A percentile compares a stretch with the other conserved stretches of the same genome.
Evolutionary conservation across 257 asterid species (phyloP).

Genomic region (Salvia hispanica): DNA sequence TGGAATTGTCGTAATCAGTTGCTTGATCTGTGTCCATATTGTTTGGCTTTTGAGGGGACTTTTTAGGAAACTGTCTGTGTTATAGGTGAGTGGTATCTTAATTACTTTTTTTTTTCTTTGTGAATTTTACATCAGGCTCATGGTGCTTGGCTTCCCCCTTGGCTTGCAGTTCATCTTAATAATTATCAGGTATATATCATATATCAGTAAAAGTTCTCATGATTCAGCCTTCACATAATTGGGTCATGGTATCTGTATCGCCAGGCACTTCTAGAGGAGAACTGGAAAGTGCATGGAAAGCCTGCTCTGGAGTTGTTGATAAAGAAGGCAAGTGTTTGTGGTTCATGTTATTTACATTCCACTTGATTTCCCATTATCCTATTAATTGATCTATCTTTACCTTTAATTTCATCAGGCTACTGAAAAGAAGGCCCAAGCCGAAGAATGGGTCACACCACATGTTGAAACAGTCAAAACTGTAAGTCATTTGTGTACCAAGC

Average conservation of each 20-base stretch:
- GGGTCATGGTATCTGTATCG: conserved; percentile 28
- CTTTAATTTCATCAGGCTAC: conserved; percentile 49
- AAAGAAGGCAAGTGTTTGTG: conserved; percentile 59
- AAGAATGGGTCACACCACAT: conserved; percentile 88
- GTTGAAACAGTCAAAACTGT: conserved; percentile 73
- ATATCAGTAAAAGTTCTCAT: not conserved
- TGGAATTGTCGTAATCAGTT: not conserved
- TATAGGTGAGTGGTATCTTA: conserved; percentile 1
- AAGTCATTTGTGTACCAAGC: conserved; percentile 38
- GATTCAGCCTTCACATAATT: not conserved
- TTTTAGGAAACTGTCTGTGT: not conserved
- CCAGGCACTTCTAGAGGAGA: conserved; percentile 66
- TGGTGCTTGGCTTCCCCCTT: conserved; percentile 91
- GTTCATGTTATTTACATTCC: conserved; percentile 14
- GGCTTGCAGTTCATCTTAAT: conserved; percentile 59
- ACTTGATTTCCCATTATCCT: conserved; percentile 25
- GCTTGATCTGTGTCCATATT: not conserved
- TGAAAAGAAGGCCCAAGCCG: conserved; percentile 79
- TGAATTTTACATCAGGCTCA: conserved; percentile 54
- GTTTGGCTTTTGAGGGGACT: conserved; percentile 4
- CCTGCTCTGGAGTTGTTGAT: conserved; percentile 66
- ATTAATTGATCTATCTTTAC: conserved; percentile 18
- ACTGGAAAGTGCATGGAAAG: conserved; percentile 79
- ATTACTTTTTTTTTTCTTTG: conserved; percentile 10
- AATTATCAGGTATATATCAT: conserved; percentile 54